Evolutionary conservation across 345 rosid species (phyloP).

Genomic region (Populus alba): DNA sequence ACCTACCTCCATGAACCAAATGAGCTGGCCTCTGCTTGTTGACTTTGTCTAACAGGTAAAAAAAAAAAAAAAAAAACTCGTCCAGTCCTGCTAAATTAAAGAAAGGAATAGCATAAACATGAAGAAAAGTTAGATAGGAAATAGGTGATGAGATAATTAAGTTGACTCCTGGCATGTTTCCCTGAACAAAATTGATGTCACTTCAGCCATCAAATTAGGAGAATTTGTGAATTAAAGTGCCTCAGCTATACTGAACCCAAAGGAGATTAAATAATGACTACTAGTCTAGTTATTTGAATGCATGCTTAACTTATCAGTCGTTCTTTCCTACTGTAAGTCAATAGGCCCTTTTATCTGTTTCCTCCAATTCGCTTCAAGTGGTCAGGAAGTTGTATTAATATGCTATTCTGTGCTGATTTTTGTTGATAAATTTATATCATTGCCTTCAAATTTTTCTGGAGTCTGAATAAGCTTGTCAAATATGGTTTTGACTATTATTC

Average conservation of each 20-base stretch:
- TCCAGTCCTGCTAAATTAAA: background rate
- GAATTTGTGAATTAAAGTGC: background rate
- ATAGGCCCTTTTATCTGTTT: background rate
- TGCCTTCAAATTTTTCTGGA: background rate
- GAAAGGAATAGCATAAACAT: background rate
- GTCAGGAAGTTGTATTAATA: background rate
- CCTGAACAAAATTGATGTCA: background rate
- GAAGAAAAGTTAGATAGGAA: background rate
- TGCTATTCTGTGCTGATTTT: too few relatives aligned
- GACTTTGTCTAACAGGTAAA: background rate
- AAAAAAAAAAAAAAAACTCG: background rate
- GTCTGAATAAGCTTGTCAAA: too few relatives aligned
- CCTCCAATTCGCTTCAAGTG: background rate
- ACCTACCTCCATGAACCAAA: too few relatives aligned
- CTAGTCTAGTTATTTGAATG: background rate
- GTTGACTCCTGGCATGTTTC: background rate
- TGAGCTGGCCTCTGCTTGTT: background rate
- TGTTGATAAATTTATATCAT: background rate
- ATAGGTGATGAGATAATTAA: background rate
- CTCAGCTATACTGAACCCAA: background rate
- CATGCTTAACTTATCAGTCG: too few relatives aligned
- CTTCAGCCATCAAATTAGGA: background rate
- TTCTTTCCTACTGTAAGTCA: too few relatives aligned
- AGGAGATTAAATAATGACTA: background rate
- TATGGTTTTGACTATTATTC: background rate